Evolutionary conservation across 495 filamentous ascomycete species (phyloP).

Genomic region (Lophiostoma macrostomum): DNA sequence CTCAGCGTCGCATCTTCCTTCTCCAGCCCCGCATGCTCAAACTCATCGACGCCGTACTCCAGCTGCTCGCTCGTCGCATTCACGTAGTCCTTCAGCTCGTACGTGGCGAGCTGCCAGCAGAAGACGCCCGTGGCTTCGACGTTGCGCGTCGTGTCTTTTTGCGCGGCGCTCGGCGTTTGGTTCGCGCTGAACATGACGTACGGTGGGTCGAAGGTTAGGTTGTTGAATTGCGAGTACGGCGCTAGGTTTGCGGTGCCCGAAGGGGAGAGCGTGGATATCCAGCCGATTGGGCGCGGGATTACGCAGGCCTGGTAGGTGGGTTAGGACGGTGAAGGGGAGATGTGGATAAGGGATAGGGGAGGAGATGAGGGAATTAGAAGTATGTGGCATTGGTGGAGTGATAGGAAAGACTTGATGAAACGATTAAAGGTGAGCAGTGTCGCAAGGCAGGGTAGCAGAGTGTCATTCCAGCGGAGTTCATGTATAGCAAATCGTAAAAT

Average conservation of each 20-base stretch:
- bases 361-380: background rate
- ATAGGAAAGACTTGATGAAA: background rate
- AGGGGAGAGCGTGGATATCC: conserved; percentile 40
- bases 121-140: conserved; percentile 53
- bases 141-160: conserved; percentile 56
- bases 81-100: conserved; percentile 50
- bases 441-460: no score
- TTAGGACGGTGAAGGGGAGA: conserved; percentile 5
- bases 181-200: conserved; percentile 58
- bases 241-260: conserved; percentile 49
- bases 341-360: background rate
- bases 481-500: no score
- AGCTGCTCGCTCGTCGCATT: conserved; percentile 50
- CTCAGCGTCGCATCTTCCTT: conserved; percentile 45
- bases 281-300: conserved; percentile 43
- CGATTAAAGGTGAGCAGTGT: background rate
- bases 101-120: conserved; percentile 59
- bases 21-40: conserved; percentile 46
- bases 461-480: no score
- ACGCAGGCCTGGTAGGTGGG: conserved; percentile 39
- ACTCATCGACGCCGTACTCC: conserved; percentile 51
- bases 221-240: conserved; percentile 59
- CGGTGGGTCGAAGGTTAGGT: conserved; percentile 59
- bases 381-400: background rate
- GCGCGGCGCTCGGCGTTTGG: conserved; percentile 42